Conservation (phyloP, 2,329 filamentous ascomycete species). For the Xylaria hypoxylon region DNA sequence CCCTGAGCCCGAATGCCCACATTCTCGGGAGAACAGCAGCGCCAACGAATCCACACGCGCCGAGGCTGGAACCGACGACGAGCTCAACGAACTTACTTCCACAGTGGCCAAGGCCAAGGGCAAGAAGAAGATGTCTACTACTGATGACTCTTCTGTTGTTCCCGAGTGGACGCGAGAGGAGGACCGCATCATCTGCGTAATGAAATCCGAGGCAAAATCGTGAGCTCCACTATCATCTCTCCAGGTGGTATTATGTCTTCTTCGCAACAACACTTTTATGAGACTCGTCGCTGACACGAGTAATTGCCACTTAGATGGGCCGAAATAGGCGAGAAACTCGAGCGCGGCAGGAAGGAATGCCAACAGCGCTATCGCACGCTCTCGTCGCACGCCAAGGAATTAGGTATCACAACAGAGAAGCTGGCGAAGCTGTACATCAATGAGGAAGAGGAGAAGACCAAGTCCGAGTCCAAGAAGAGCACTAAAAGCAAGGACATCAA, state of each 20-base stretch:
- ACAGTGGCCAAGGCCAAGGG: not conserved
- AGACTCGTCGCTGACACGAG: constrained; percentile 10
- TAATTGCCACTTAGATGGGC: constrained; percentile 31
- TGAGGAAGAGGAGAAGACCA: constrained; percentile 17
- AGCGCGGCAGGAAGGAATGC: constrained; percentile 31
- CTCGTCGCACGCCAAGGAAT: constrained; percentile 26
- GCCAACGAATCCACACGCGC: constrained; percentile 28
- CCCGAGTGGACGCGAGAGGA: constrained; percentile 40
- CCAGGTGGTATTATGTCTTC: not conserved
- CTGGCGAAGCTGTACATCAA: constrained; percentile 31
- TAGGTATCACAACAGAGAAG: constrained; percentile 30
- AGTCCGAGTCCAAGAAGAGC: constrained; percentile 10
- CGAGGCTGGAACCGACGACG: constrained; percentile 29
- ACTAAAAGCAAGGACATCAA: not conserved
- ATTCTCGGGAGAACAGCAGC: not conserved
- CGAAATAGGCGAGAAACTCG: constrained; percentile 36
- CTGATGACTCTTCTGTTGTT: constrained; percentile 18
- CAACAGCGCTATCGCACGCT: constrained; percentile 35
- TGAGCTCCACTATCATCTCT: constrained; percentile 28
- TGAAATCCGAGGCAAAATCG: constrained; percentile 34
- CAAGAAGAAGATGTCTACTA: constrained; percentile 19
- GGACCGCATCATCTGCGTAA: constrained; percentile 39
- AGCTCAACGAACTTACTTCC: not conserved
- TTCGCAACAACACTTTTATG: not conserved
- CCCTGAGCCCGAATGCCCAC: constrained; percentile 3